Conservation (phyloP, 495 filamentous ascomycete genomes). For the Neurospora africana region DNA sequence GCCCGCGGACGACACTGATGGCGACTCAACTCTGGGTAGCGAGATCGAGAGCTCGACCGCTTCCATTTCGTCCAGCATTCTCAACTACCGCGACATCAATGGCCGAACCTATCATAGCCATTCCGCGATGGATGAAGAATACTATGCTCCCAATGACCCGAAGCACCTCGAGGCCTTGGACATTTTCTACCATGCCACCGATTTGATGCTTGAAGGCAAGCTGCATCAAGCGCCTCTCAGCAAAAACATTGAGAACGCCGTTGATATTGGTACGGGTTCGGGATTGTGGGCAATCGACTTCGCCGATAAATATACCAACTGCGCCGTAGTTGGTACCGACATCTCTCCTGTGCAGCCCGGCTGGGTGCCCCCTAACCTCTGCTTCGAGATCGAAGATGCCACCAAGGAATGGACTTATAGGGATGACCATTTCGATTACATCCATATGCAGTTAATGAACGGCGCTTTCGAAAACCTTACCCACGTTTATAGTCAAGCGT, state of each 20-base stretch:
- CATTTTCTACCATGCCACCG: constrained; percentile 25
- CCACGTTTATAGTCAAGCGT: constrained; percentile 27
- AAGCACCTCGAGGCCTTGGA: constrained; percentile 27
- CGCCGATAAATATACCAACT: constrained; percentile 42
- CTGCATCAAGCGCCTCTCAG: constrained; percentile 27
- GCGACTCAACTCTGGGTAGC: not conserved
- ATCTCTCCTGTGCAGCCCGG: constrained; percentile 34
- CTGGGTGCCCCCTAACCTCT: constrained; percentile 36
- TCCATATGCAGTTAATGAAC: constrained; percentile 42
- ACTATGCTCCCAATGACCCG: constrained; percentile 26
- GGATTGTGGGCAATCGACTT: constrained; percentile 43
- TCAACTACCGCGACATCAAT: constrained; percentile 31
- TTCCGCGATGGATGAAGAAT: constrained; percentile 16
- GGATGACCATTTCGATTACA: constrained; percentile 43
- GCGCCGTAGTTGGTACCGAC: constrained; percentile 42
- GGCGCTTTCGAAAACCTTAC: constrained; percentile 44
- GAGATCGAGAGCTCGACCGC: constrained; percentile 21
- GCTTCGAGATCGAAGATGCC: constrained; percentile 42
- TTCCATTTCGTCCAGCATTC: constrained; percentile 33
- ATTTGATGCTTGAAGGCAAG: constrained; percentile 27
- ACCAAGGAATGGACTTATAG: constrained; percentile 35
- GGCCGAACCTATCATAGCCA: constrained; percentile 32
- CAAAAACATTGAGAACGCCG: constrained; percentile 16
- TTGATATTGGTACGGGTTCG: constrained; percentile 30
- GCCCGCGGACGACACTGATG: not conserved